Base-by-base conservation (phyloP, 108 stramenopile genomes). In the Cyclotella atomus region DNA sequence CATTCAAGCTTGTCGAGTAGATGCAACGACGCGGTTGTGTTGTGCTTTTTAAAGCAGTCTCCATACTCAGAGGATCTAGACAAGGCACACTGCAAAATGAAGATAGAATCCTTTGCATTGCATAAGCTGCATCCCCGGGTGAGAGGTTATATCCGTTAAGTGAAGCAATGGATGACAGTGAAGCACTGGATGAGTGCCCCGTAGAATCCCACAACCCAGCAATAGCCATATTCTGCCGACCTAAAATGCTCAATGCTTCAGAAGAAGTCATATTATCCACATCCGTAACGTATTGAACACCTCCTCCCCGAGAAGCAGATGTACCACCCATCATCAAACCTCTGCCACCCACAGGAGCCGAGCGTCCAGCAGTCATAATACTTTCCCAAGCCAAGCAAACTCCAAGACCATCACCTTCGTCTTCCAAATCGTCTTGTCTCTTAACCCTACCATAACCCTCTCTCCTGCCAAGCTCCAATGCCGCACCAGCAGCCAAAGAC, bases 131-230 rank as follows among this genome's bases (percentile, higher is more conserved):
- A 54, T 32, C 71, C 34, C 38, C 69, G 7, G 25, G 0, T 2
- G 24, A 29, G 3, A 41, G 15, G 4, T 72, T 29, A 46, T 74
- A 69, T 8, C 90, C 93, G 65, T 81, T 57, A 81, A 91, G 54
- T 55, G 79, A 65, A 16, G 70, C 64, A 30, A 77, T 47, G 9
- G 89, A 86, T 15, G 89, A 74, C 25, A 89, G 50, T 2, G 77
- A 71, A 21, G 87, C 78, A 68, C 85, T 57, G 15, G 67, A 73
- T 2, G 80, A 46, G 59, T 80, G 70, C 2, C 89, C 89, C 16
- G 83, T 82, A 25, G 83, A 71, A 65, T 91, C 87, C 90, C 90
- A 91, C 19, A 91, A 59, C 34, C 86, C 87, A 0, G 93, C 88
- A 29, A 78, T 76, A 4, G 88, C 77, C 25, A 88, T 35, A 29